Percentiles rank a stretch among this genome's conserved stretches.
Evolutionary conservation across 1,139 yeast species (phyloP).

Genomic region (Candida tetrigidarum): DNA sequence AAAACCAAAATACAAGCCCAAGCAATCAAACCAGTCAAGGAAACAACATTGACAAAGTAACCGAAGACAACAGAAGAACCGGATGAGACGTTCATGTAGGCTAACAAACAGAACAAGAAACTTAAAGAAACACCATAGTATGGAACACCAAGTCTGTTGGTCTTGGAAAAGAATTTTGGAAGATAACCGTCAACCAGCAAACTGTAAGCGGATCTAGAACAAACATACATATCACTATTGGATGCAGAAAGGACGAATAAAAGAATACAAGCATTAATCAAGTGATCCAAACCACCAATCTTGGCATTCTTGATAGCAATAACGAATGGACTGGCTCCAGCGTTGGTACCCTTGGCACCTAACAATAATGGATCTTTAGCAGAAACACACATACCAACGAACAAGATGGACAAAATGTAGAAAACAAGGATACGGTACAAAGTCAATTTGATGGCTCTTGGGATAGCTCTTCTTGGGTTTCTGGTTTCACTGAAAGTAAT

Average conservation of each 20-base stretch:
- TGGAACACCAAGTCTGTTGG: conserved; percentile 45
- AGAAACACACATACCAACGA: conserved; percentile 78
- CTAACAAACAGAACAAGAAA: conserved; percentile 56
- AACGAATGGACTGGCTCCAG: conserved; percentile 79
- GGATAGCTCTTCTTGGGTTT: conserved; percentile 76
- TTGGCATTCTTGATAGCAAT: conserved; percentile 52
- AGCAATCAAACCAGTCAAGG: conserved; percentile 71
- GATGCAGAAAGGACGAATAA: conserved; percentile 51
- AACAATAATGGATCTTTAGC: conserved; percentile 61
- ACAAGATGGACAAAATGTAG: conserved; percentile 66
- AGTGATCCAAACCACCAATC: conserved; percentile 47
- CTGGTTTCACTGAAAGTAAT: conserved; percentile 79
- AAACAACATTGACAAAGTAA: conserved; percentile 74
- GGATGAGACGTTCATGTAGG: conserved; percentile 63
- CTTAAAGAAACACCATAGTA: conserved; percentile 41
- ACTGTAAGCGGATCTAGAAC: conserved; percentile 50
- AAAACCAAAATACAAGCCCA: conserved; percentile 70
- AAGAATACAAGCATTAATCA: conserved; percentile 49
- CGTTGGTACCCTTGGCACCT: conserved; percentile 47
- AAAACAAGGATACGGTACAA: conserved; percentile 77
- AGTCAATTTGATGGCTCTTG: conserved; percentile 76
- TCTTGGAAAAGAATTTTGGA: conserved; percentile 52
- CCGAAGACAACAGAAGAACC: conserved; percentile 58
- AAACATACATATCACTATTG: conserved; percentile 52
- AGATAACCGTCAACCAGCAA: conserved; percentile 52